Evolutionary conservation across 768 basidiomycete species (phyloP), one percentile per base, ranked within the genome.

Genomic region (Tricholoma bakamatsutake): DNA sequence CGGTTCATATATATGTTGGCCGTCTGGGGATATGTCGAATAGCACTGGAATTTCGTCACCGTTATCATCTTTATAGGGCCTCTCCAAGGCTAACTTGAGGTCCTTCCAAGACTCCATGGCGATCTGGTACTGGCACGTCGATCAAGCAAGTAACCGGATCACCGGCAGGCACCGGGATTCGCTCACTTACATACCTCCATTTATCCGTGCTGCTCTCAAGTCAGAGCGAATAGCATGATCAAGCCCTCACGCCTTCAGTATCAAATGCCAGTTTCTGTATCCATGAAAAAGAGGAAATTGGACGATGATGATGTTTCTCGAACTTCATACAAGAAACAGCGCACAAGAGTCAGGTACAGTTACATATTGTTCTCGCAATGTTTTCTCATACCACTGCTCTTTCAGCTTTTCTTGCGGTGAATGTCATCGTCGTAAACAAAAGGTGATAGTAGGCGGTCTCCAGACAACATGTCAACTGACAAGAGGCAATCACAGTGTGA

Each of bases 391-490:
- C 12, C 15, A 58, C 53, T 28, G 31, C 31, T 34, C 40, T 53
- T 45, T 6, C 64, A 90, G 88, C 69, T 91, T 90, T 61, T 90
- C 89, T 8, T 91, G 90, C 55, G 88, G 88, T 15, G 90, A 93
- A 73, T 93, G 91, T 60, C 91, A 93, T 73, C 82, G 90, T 18
- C 77, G 90, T 58, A 93, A 93, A 67, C 90, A 93, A 71, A 92
- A 92, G 80, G 90, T 88, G 57, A 57, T 17, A 57, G 7, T 56
- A 47, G 37, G 49, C 54, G 46, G 51, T 21, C 21, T 34, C 53
- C 49, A 33, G 50, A 28, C 35, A 59, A 46, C 50, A 58, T 46
- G 30, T 60, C 13, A 48, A 61, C 64, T 57, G 50, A 61, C 54
- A 53, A 49, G 47, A 30, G 51, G 46, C 37, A 47, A 24, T 39